Evolutionary conservation across 441 rosid genomes (phyloP).

Genomic region (Gossypium schwendimanii): DNA sequence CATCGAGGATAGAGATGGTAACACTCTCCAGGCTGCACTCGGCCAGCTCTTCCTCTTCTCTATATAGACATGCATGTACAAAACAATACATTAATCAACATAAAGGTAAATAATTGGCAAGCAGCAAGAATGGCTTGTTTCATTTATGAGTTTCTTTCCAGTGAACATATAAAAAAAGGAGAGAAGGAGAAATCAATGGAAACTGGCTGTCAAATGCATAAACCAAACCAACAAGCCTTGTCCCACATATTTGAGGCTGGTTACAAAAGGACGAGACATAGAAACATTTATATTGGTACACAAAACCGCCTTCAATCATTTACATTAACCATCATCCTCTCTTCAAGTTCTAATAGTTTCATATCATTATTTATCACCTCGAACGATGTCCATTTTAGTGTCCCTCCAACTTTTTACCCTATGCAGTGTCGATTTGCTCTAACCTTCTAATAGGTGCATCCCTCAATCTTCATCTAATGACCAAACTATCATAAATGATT

Average conservation of each 20-base stretch:
- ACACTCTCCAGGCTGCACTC: constrained; percentile 87
- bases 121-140: background rate
- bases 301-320: background rate
- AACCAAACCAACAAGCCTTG: background rate
- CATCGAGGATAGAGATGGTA: constrained; percentile 84
- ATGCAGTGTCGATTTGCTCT: background rate
- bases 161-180: background rate
- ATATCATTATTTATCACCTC: background rate
- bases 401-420: background rate
- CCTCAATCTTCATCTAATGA: background rate
- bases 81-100: background rate
- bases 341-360: background rate
- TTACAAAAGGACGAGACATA: background rate
- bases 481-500: background rate
- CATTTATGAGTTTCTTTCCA: background rate
- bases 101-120: background rate
- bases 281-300: background rate
- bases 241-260: background rate
- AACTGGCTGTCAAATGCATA: background rate
- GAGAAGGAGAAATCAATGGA: background rate
- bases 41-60: constrained; percentile 96
- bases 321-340: background rate
- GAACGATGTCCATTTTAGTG: background rate
- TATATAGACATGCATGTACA: constrained; percentile 22
- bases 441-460: background rate